These are phyloP conservation scores for Lathyrus aphaca DNA, from an alignment of 306 rosid genomes.

Conservation along the genomic window DNA sequence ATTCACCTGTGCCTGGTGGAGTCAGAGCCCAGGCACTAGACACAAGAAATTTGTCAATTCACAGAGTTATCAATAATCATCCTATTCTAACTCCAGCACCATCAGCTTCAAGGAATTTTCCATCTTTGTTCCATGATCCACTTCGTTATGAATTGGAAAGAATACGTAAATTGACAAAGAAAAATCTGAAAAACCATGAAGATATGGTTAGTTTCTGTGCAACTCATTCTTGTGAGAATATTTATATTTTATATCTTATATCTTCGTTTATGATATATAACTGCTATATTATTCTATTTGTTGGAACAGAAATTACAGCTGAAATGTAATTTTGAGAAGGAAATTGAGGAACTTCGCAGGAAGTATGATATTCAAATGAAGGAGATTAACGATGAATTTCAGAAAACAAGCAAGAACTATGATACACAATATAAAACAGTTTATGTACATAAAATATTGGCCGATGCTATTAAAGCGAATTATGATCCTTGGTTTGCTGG, in stretches of 20 bases:
- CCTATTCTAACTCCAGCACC: slow-evolving; percentile 46
- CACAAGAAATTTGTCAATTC: slow-evolving; percentile 43
- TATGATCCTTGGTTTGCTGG: slow-evolving; percentile 49
- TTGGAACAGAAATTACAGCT: slow-evolving; percentile 65
- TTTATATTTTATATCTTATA: slow-evolving; percentile 11
- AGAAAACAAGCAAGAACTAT: slow-evolving; percentile 45
- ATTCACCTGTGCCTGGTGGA: slow-evolving; percentile 37
- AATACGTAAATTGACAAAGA: slow-evolving; percentile 47
- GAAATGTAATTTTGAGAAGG: slow-evolving; percentile 62
- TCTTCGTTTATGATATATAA: slow-evolving; percentile 7
- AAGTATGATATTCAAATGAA: slow-evolving; percentile 58
- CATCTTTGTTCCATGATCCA: slow-evolving; percentile 50
- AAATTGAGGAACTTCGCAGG: slow-evolving; percentile 58
- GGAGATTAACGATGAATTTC: slow-evolving; percentile 54
- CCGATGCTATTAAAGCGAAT: slow-evolving; percentile 65
- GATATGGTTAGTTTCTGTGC: slow-evolving; percentile 58
- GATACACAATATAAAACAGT: slow-evolving; percentile 50
- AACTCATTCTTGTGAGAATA: slow-evolving; percentile 18
- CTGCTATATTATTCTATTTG: slow-evolving; percentile 29
- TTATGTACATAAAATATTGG: slow-evolving; percentile 56
- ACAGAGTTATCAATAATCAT: slow-evolving; percentile 50
- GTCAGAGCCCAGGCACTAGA: slow-evolving; percentile 38
- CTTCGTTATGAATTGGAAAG: slow-evolving; percentile 66
- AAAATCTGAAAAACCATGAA: slow-evolving; percentile 43
- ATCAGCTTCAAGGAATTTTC: slow-evolving; percentile 38